A percentile compares a stretch with the other conserved stretches of the same genome.
These are phyloP conservation scores for Aspergillus pseudonomiae DNA, from an alignment of 2,329 filamentous ascomycete genomes.

Conservation along the genomic window DNA sequence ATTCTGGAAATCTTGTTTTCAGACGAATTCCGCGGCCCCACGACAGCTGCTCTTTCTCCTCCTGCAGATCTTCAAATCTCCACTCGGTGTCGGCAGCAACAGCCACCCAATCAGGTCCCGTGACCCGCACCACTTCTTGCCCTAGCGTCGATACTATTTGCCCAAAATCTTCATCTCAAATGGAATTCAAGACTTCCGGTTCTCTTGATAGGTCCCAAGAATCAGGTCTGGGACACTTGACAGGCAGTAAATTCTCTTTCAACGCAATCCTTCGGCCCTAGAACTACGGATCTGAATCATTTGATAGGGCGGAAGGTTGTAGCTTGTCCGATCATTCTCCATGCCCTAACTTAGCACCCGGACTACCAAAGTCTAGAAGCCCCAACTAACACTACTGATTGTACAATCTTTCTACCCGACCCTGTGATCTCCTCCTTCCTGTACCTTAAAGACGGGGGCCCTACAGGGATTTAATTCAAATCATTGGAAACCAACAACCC, in stretches of 20 bases:
- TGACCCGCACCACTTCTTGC: neutral
- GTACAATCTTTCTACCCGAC: neutral
- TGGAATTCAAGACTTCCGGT: neutral
- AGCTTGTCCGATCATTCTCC: neutral
- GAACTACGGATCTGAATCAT: neutral
- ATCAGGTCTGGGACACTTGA: neutral
- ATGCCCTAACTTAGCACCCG: neutral
- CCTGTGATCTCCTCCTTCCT: neutral
- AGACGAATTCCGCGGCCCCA: neutral
- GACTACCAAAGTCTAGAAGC: neutral
- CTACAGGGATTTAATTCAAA: neutral
- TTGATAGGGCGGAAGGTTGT: neutral
- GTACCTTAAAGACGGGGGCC: neutral
- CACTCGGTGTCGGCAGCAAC: neutral
- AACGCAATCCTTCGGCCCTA: neutral
- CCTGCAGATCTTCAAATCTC: constrained; percentile 4
- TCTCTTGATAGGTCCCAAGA: neutral
- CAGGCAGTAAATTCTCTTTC: neutral
- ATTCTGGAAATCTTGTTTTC: neutral
- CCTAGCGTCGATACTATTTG: constrained; percentile 1
- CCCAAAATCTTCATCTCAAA: neutral
- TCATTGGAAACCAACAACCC: neutral
- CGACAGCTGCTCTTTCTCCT: neutral
- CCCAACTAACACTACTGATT: no score
- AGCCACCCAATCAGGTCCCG: neutral